Evolutionary conservation across 208 protist genomes (phyloP).

Genomic region (Acanthamoeba triangularis): DNA sequence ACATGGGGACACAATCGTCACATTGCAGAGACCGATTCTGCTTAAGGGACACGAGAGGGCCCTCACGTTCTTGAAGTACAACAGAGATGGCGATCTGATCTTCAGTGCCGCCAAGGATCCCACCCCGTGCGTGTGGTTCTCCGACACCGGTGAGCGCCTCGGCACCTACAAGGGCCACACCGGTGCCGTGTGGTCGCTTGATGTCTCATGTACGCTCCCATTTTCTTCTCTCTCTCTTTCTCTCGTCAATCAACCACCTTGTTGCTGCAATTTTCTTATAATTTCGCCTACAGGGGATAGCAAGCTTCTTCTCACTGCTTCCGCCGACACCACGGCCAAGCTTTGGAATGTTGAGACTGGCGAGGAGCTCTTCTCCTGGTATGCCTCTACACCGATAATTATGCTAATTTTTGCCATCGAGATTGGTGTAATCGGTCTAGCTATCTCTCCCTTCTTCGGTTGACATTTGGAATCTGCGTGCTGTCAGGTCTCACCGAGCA

Average conservation of each 20-base stretch:
- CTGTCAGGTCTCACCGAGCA: slow-evolving; percentile 66
- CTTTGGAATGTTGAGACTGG: slow-evolving; percentile 96
- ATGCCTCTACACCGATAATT: neutral
- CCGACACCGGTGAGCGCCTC: slow-evolving; percentile 96
- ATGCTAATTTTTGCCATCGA: neutral
- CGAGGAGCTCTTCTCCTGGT: slow-evolving; percentile 78
- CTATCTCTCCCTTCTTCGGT: neutral
- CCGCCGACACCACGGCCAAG: slow-evolving; percentile 89
- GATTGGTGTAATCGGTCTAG: neutral
- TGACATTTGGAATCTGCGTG: neutral
- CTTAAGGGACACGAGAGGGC: slow-evolving; percentile 92
- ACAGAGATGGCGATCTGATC: slow-evolving; percentile 98
- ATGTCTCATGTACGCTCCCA: slow-evolving; percentile 94
- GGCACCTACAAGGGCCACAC: slow-evolving; percentile 97
- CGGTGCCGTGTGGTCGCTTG: slow-evolving; percentile 95
- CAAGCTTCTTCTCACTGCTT: slow-evolving; percentile 89
- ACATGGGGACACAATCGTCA: neutral
- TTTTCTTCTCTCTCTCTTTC: neutral
- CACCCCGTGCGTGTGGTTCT: slow-evolving; percentile 95
- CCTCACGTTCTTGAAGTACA: slow-evolving; percentile 97
- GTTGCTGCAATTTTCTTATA: neutral
- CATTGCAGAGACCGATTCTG: slow-evolving; percentile 72
- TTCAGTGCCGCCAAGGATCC: slow-evolving; percentile 97
- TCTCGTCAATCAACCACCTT: neutral
- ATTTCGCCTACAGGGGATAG: slow-evolving; percentile 77